Conservation (phyloP, 352 stramenopile species). For the Globisporangium camurandrum region DNA sequence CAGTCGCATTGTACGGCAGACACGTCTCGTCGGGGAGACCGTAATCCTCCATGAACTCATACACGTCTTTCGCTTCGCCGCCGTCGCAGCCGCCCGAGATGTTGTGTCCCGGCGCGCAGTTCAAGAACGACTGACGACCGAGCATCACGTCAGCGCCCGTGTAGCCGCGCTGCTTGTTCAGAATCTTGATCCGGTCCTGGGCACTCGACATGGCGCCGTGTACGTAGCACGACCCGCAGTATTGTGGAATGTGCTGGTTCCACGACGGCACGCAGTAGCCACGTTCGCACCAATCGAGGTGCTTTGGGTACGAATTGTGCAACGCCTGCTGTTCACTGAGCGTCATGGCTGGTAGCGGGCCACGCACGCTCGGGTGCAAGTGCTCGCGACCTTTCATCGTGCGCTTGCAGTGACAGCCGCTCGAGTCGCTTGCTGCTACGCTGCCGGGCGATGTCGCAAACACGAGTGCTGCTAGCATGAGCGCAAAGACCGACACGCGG, state of each 20-base stretch:
- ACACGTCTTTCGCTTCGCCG: conserved; percentile 47
- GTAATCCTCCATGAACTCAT: conserved; percentile 56
- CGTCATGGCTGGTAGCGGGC: conserved; percentile 31
- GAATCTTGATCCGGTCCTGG: conserved; percentile 65
- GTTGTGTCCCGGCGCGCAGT: conserved; percentile 44
- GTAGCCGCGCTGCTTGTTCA: conserved; percentile 31
- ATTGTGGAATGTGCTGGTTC: conserved; percentile 68
- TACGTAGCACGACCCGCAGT: conserved; percentile 74
- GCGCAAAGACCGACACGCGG: background rate
- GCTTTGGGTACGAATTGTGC: conserved; percentile 23
- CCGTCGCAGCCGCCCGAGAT: conserved; percentile 44
- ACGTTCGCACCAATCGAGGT: conserved; percentile 84
- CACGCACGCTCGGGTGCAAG: conserved; percentile 42
- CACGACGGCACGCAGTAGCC: conserved; percentile 52
- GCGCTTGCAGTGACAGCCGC: conserved; percentile 46
- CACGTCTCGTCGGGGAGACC: conserved; percentile 49
- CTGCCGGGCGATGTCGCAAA: conserved; percentile 1
- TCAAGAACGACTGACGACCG: conserved; percentile 51
- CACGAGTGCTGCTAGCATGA: conserved; percentile 9
- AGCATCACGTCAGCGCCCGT: conserved; percentile 52
- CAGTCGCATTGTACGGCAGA: conserved; percentile 51
- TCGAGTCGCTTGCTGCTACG: conserved; percentile 8
- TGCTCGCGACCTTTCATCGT: conserved; percentile 74
- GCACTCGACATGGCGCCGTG: conserved; percentile 43
- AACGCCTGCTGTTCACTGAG: conserved; percentile 30